These are phyloP conservation scores for Lagenidium giganteum DNA, from an alignment of 352 stramenopile species.

Conservation along the genomic window DNA sequence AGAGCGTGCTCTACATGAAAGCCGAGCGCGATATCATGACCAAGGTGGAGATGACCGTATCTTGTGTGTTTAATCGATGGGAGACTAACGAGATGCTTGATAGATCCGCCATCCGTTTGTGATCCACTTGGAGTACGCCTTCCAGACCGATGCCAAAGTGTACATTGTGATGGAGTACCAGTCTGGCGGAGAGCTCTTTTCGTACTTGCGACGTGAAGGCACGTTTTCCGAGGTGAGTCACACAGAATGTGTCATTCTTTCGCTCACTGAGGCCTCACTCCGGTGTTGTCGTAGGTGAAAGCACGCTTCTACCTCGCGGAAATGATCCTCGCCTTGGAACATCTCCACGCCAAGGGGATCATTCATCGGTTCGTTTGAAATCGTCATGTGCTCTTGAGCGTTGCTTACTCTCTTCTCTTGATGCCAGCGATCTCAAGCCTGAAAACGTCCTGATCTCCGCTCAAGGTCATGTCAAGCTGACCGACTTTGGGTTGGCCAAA, in stretches of 20 bases:
- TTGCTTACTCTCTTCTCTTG: background rate
- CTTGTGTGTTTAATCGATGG: background rate
- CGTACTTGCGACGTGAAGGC: constrained; percentile 56
- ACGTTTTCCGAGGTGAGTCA: constrained; percentile 54
- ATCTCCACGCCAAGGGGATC: constrained; percentile 76
- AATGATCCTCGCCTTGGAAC: constrained; percentile 79
- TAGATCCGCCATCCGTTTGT: constrained; percentile 81
- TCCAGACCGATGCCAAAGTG: constrained; percentile 81
- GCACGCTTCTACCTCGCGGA: constrained; percentile 79
- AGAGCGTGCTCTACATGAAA: constrained; percentile 77
- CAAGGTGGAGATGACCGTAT: constrained; percentile 28
- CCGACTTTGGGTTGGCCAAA: constrained; percentile 89
- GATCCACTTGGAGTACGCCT: constrained; percentile 70
- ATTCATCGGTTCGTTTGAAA: constrained; percentile 58
- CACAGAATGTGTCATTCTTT: background rate
- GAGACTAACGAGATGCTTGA: too few relatives aligned
- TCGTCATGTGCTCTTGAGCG: too few relatives aligned
- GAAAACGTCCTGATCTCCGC: constrained; percentile 90
- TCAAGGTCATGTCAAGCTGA: constrained; percentile 88
- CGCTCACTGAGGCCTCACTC: background rate
- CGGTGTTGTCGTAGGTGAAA: constrained; percentile 30
- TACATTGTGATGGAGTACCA: constrained; percentile 67
- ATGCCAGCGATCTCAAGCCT: constrained; percentile 80
- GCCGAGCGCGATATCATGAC: constrained; percentile 85
- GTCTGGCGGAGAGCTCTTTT: constrained; percentile 76